A percentile compares a stretch with the other conserved stretches of the same genome.
phyloP scores from a whole-genome alignment of 345 rosid species.

The Moricandia moricandioides region DNA sequence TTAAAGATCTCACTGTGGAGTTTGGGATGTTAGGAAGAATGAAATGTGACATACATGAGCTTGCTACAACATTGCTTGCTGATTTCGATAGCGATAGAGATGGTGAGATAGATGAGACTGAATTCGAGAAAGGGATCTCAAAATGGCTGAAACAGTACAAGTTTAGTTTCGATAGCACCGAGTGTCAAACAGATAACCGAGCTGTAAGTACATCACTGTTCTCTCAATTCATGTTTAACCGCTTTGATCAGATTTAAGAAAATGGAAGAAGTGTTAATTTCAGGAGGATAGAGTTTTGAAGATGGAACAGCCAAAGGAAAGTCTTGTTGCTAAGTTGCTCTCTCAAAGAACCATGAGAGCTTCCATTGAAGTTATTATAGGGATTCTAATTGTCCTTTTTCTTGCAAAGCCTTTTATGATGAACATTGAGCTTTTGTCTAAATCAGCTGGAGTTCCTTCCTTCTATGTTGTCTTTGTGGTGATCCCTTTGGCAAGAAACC shows the following conservation, averaged over 20 bases:
- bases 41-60: constrained; percentile 19
- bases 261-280: background rate
- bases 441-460: constrained; percentile 35
- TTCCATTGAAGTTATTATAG: constrained; percentile 21
- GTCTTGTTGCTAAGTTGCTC: constrained; percentile 14
- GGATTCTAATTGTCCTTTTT: constrained; percentile 23
- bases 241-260: background rate
- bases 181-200: background rate
- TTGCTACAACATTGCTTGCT: constrained; percentile 10
- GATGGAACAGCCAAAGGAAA: constrained; percentile 16
- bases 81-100: constrained; percentile 19
- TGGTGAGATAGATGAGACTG: constrained; percentile 9
- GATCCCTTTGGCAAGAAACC: constrained; percentile 30
- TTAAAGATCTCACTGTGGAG: constrained; percentile 19
- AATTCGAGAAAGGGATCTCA: constrained; percentile 5
- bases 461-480: constrained; percentile 28
- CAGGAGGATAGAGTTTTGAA: constrained; percentile 23
- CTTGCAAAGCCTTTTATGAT: constrained; percentile 35
- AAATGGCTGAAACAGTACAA: constrained; percentile 23
- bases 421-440: constrained; percentile 24
- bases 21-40: constrained; percentile 25
- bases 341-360: constrained; percentile 14
- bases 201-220: background rate
- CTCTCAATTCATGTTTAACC: background rate
- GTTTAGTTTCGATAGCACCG: background rate